Base-by-base conservation (phyloP, 192 early-diverging fungal species). In the Backusella australiensis region DNA sequence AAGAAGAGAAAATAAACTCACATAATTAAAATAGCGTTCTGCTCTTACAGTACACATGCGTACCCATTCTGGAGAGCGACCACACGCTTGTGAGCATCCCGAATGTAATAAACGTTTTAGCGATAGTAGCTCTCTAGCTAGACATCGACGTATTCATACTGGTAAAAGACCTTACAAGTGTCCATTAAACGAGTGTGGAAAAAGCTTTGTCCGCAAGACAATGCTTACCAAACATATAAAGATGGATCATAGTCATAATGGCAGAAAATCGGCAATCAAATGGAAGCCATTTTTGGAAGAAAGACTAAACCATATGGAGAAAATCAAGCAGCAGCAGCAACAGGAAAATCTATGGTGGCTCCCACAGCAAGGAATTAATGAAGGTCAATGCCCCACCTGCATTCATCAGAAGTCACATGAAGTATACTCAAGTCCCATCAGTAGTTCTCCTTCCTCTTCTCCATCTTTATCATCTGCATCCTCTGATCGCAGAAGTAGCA, bases 41-140 rank as follows among this genome's bases (percentile, higher is more conserved):
- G 93, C 93, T 63, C 82, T 94, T 63, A 93, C 91, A 0, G 92
- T 94, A 36, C 93, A 94, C 82, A 83, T 87, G 69, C 91, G 93
- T 71, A 92, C 90, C 0, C 92, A 93, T 77, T 86, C 92, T 11
- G 92, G 92, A 21, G 91, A 92, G 73, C 77, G 89, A 72, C 92
- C 92, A 23, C 91, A 92, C 71, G 78, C 83, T 53, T 93, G 91
- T 76, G 85, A 89, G 69, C 82, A 89, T 44, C 85, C 86, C 21
- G 87, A 86, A 52, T 94, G 93, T 82, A 88, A 86, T 38, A 93
- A 93, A 79, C 82, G 85, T n/a, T 94, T 94, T 83, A 92, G 89
- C 67, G 91, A 93, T 75, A 90, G 90, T 72, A 91, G 90, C 44
- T 92, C 91, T 53, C 80, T 94, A 67, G 90, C 91, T 0, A 85